Conservation (phyloP, 208 protist genomes). For the Borovskyia barvae region DNA sequence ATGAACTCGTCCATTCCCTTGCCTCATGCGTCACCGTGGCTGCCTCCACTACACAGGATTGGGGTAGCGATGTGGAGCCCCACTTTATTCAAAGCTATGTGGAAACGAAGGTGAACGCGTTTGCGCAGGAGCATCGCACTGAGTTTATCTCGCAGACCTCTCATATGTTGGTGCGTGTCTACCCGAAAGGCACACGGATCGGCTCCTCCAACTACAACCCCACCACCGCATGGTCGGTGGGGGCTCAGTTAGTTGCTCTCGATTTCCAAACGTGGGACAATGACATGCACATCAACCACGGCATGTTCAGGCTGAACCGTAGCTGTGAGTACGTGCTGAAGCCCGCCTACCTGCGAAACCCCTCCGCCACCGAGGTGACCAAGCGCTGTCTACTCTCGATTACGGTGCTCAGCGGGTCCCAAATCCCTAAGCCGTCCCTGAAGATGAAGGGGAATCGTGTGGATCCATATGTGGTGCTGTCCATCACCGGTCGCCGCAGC, state of each 20-base stretch:
- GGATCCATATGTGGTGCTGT: conserved; percentile 67
- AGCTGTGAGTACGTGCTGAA: conserved; percentile 94
- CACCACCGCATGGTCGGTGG: conserved; percentile 64
- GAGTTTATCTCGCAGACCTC: conserved; percentile 57
- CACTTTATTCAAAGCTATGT: conserved; percentile 60
- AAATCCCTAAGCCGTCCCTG: conserved; percentile 61
- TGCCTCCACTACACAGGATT: conserved; percentile 44
- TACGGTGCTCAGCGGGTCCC: conserved; percentile 54
- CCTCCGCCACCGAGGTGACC: conserved; percentile 3
- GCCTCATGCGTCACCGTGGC: conserved; percentile 41
- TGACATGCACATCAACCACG: conserved; percentile 74
- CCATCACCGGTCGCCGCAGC: conserved; percentile 41
- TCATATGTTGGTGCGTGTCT: conserved; percentile 83
- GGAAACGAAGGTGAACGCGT: conserved; percentile 46
- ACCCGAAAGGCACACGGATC: conserved; percentile 90
- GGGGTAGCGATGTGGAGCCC: conserved; percentile 38
- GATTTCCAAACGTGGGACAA: conserved; percentile 88
- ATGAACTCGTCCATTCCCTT: conserved; percentile 23
- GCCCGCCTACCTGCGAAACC: conserved; percentile 53
- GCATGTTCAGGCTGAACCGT: conserved; percentile 91
- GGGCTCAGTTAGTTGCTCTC: conserved; percentile 89
- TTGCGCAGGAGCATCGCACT: conserved; percentile 14
- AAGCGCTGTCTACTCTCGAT: conserved; percentile 30
- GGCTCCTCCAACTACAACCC: conserved; percentile 93
- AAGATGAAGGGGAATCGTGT: conserved; percentile 63